These are phyloP conservation scores for Xylariaceae sp. DNA, from an alignment of 2,329 filamentous ascomycete genomes.

Conservation along the genomic window DNA sequence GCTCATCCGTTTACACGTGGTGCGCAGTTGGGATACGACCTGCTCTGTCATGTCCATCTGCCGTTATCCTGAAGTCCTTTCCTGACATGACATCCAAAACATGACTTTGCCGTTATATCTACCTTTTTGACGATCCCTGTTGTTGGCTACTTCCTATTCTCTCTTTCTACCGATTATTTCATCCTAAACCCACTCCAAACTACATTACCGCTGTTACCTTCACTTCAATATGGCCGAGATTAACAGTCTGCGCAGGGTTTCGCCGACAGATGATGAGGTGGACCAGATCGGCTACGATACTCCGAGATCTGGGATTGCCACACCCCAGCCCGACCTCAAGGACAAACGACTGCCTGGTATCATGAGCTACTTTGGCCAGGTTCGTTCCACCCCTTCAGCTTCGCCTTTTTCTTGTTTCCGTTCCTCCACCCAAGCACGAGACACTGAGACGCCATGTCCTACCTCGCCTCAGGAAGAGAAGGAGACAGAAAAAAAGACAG, in stretches of 20 bases:
- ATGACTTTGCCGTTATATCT: constrained; percentile 22
- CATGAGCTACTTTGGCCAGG: constrained; percentile 98
- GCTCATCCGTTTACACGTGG: constrained; percentile 14
- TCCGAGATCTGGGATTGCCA: constrained; percentile 89
- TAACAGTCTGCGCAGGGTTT: constrained; percentile 62
- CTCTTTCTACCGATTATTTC: constrained; percentile 24
- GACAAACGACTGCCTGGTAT: constrained; percentile 97
- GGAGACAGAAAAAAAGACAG: constrained; percentile 33
- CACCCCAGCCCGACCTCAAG: constrained; percentile 88
- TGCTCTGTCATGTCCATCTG: constrained; percentile 15
- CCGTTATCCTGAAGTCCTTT: constrained; percentile 16
- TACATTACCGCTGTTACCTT: neutral
- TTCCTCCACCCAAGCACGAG: constrained; percentile 49
- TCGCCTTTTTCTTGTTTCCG: constrained; percentile 48
- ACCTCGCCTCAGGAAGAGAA: constrained; percentile 45
- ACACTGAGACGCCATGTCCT: constrained; percentile 45
- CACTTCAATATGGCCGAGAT: constrained; percentile 46
- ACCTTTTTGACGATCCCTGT: constrained; percentile 16
- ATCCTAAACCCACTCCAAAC: neutral
- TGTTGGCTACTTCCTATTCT: neutral
- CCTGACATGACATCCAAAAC: constrained; percentile 20
- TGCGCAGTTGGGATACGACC: constrained; percentile 19
- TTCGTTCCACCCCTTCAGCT: constrained; percentile 85
- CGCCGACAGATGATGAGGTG: constrained; percentile 71
- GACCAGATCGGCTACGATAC: constrained; percentile 85